Evolutionary conservation across 495 filamentous ascomycete species (phyloP).

Genomic region (Schizothecium vesticola): DNA sequence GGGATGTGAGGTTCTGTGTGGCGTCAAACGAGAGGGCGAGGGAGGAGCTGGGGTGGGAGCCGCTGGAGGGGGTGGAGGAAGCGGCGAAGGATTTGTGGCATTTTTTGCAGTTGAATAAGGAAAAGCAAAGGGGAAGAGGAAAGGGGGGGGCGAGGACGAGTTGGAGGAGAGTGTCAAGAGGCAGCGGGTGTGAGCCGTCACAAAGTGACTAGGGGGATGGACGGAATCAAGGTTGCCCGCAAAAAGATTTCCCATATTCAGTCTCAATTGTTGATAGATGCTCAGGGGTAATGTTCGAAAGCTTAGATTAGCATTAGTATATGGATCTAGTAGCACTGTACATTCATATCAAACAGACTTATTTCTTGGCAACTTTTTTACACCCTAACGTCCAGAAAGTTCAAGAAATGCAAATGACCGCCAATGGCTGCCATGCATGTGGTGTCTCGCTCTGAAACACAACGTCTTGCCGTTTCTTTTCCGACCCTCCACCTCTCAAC

Average conservation of each 20-base stretch:
- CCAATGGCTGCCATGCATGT: background rate
- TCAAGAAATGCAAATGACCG: background rate
- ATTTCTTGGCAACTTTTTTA: background rate
- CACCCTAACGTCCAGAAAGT: background rate
- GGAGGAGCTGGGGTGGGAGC: conserved; percentile 23
- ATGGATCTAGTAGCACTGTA: background rate
- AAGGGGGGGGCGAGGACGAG: background rate
- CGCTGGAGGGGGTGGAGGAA: conserved; percentile 16
- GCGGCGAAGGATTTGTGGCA: conserved; percentile 21
- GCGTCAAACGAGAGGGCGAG: conserved; percentile 19
- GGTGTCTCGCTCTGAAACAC: background rate
- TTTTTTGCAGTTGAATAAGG: background rate
- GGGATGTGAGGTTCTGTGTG: conserved; percentile 27
- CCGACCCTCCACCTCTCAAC: background rate
- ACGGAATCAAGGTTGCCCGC: too few species aligned
- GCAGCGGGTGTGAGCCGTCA: background rate
- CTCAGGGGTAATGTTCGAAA: background rate
- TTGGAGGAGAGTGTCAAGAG: background rate
- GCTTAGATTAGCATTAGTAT: background rate
- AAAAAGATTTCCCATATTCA: background rate
- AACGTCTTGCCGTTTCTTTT: background rate
- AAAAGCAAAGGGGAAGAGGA: background rate
- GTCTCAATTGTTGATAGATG: background rate
- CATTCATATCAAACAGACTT: background rate
- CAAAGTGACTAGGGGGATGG: too few species aligned